phyloP scores from a whole-genome alignment of 139 green algal species.

The Dunaliella primolecta region DNA sequence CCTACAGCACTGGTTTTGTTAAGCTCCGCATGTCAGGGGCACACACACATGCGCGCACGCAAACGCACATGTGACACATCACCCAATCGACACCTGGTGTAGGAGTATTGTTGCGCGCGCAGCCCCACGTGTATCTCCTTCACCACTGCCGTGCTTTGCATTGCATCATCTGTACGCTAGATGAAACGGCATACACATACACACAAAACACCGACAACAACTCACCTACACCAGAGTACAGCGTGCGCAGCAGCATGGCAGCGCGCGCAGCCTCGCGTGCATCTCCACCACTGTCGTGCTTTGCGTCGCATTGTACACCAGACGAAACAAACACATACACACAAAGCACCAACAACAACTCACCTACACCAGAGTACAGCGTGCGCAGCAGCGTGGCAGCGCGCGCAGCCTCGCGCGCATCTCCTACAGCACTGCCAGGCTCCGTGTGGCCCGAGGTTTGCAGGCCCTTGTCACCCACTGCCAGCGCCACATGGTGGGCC shows the following conservation, averaged over 20 bases:
- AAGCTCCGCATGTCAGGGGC: too few species aligned
- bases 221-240: constrained; percentile 22
- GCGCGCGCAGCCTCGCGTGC: background rate
- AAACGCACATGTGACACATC: too few species aligned
- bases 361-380: constrained; percentile 23
- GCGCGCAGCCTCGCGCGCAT: background rate
- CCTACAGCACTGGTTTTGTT: too few species aligned
- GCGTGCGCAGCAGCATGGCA: constrained; percentile 14
- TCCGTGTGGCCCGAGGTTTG: background rate
- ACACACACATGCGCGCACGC: too few species aligned
- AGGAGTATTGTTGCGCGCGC: too few species aligned
- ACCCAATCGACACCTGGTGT: too few species aligned
- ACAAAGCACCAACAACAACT: too few species aligned
- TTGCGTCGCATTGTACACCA: too few species aligned
- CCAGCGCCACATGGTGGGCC: background rate
- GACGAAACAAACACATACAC: too few species aligned
- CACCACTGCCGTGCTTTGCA: background rate
- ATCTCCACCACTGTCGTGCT: background rate
- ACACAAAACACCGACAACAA: background rate
- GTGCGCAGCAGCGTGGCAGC: constrained; percentile 15
- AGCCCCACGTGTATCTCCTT: background rate
- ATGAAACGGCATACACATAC: too few species aligned
- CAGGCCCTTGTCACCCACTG: background rate
- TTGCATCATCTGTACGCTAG: too few species aligned
- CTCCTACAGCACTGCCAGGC: background rate